A percentile compares a stretch with the other conserved stretches of the same genome.
Evolutionary conservation across 2,329 filamentous ascomycete species (phyloP).

Genomic region (Golovinomyces cichoracearum): DNA sequence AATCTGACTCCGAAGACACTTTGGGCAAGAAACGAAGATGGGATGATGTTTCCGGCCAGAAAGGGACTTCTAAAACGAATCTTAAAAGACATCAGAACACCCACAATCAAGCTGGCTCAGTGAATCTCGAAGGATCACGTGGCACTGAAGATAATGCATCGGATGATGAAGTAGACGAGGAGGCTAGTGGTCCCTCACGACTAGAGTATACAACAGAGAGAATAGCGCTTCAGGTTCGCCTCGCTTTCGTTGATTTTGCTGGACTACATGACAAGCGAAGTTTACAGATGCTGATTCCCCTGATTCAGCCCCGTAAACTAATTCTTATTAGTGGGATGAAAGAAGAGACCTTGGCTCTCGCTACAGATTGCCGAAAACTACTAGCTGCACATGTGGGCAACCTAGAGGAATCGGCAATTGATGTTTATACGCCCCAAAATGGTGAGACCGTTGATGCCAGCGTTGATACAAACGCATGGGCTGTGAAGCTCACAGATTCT

Average conservation of each 20-base stretch:
- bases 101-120: slow-evolving; percentile 14
- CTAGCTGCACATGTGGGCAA: slow-evolving; percentile 23
- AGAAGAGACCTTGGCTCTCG: slow-evolving; percentile 54
- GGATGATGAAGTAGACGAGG: slow-evolving; percentile 28
- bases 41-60: slow-evolving; percentile 35
- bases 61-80: slow-evolving; percentile 18
- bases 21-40: slow-evolving; percentile 87
- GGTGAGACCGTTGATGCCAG: slow-evolving; percentile 62
- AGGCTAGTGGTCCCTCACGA: slow-evolving; percentile 45
- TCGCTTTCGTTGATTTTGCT: slow-evolving; percentile 76
- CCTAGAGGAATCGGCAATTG: slow-evolving; percentile 23
- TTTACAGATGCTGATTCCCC: slow-evolving; percentile 76
- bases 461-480: slow-evolving; percentile 94
- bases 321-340: slow-evolving; percentile 66
- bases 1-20: slow-evolving; percentile 27
- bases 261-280: slow-evolving; percentile 84
- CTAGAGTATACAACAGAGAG: slow-evolving; percentile 36
- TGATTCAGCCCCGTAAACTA: slow-evolving; percentile 81
- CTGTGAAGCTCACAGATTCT: slow-evolving; percentile 62
- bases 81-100: slow-evolving; percentile 34
- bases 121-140: slow-evolving; percentile 20
- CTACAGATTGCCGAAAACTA: slow-evolving; percentile 52
- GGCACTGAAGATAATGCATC: slow-evolving; percentile 28
- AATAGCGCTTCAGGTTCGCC: slow-evolving; percentile 42
- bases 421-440: slow-evolving; percentile 61